Base-by-base conservation (phyloP, 768 basidiomycete species). In the Lyophyllum decastes region DNA sequence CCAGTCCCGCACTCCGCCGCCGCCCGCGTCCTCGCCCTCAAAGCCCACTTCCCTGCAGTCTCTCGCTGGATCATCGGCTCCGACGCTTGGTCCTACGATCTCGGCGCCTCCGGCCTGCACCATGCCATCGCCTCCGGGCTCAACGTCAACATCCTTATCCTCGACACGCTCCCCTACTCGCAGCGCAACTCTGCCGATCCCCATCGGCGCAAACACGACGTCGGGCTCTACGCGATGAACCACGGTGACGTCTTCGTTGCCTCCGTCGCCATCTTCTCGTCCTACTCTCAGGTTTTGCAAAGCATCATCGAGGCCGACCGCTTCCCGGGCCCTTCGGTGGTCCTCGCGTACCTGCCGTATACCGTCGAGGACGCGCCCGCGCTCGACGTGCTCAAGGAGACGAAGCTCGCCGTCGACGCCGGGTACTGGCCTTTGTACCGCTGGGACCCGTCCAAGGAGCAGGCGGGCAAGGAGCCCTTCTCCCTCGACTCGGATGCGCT, bases 371-470 rank as follows among this genome's bases (percentile, higher is more conserved):
- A 86, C 55, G 76, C 87, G 0, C 80, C 88, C 0, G 93, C 95
- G 2, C 84, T 99, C 34, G 87, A 95, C 33, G 77, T 98, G n/a
- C 80, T 99, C 56, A 95, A 97, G 77, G 94, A 96, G 78, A 99
- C 95, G 24, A 99, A 98, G 70, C 83, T 94, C 49, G 96, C 96
- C 5, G 92, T 98, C 40, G 95, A 98, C 65, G 83, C 91, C 10
- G 96, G 96, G 2, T 96, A 95, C 75, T 98, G 97, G 97, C 96
- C 96, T 0, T 78, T 98, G 52, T 99, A 98, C 80, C 85, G 97
- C 55, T 99, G 96, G 95, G 89, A 99, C 72, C 97, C 97, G 0
- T 81, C 82, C 65, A 90, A 91, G 71, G 92, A 95, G 66, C 74
- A 72, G 24, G 73, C 72, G 44, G 89, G 89, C 41, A 80, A 87